Conservation (phyloP, 2,329 filamentous ascomycete species). For the Pseudomassariella vexata region DNA sequence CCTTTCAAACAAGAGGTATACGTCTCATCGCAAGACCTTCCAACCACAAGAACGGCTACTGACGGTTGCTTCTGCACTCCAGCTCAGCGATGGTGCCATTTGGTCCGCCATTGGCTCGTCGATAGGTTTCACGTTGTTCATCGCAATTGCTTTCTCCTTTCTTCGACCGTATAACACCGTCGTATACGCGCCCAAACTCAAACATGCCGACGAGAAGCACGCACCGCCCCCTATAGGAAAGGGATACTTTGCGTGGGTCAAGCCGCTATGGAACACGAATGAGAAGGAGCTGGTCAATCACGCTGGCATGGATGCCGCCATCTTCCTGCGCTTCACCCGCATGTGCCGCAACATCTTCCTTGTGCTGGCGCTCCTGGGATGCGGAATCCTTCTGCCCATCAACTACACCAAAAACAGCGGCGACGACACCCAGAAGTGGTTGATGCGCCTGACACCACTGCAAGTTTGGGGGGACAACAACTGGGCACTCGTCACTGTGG, state of each 20-base stretch:
- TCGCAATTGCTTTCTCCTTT: slow-evolving; percentile 79
- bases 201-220: slow-evolving; percentile 87
- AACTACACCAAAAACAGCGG: slow-evolving; percentile 54
- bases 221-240: slow-evolving; percentile 81
- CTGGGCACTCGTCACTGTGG: slow-evolving; percentile 55
- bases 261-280: slow-evolving; percentile 68
- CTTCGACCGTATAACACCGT: slow-evolving; percentile 85
- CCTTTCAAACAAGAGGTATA: slow-evolving; percentile 44
- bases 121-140: slow-evolving; percentile 64
- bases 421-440: slow-evolving; percentile 34
- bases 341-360: slow-evolving; percentile 94
- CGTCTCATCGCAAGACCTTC: not conserved
- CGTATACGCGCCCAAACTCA: slow-evolving; percentile 90
- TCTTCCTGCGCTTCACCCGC: slow-evolving; percentile 81
- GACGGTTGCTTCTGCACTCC: slow-evolving; percentile 8
- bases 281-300: slow-evolving; percentile 75
- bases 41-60: slow-evolving; percentile 3
- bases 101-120: slow-evolving; percentile 77
- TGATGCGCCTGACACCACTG: slow-evolving; percentile 54
- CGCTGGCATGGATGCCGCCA: slow-evolving; percentile 82
- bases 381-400: slow-evolving; percentile 73
- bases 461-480: slow-evolving; percentile 46
- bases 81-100: slow-evolving; percentile 55
- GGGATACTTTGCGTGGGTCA: slow-evolving; percentile 82
- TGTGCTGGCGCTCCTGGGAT: slow-evolving; percentile 64